These are phyloP conservation scores for Phlyctochytrium arcticum DNA, from an alignment of 192 early-diverging fungal species.

Conservation along the genomic window DNA sequence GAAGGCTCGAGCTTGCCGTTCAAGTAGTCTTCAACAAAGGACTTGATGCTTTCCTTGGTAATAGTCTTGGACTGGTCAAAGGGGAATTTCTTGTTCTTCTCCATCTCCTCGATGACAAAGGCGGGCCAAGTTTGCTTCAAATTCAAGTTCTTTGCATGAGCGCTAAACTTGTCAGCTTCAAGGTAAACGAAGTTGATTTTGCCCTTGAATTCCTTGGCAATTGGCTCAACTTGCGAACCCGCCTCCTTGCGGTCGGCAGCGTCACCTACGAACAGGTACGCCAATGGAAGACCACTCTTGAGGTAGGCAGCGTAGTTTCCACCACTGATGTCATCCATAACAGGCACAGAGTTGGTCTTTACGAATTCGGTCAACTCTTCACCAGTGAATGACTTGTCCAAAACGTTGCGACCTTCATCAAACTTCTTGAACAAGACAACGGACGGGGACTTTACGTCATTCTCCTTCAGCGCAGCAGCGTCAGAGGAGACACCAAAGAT, in stretches of 20 bases:
- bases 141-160: conserved; percentile 83
- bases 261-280: conserved; percentile 77
- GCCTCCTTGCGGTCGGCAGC: conserved; percentile 56
- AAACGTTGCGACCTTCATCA: conserved; percentile 79
- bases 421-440: conserved; percentile 88
- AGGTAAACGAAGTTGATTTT: conserved; percentile 89
- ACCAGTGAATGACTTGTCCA: conserved; percentile 51
- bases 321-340: conserved; percentile 86
- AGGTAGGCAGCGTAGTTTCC: conserved; percentile 88
- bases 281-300: conserved; percentile 82
- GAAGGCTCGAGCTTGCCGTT: conserved; percentile 67
- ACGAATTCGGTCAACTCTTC: conserved; percentile 68
- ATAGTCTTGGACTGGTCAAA: conserved; percentile 70
- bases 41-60: conserved; percentile 48
- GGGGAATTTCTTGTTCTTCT: conserved; percentile 77
- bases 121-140: conserved; percentile 92
- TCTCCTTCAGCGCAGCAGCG: conserved; percentile 48
- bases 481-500: conserved; percentile 78
- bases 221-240: conserved; percentile 56
- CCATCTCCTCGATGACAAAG: conserved; percentile 80
- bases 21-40: conserved; percentile 64
- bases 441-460: conserved; percentile 51
- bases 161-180: conserved; percentile 79
- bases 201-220: conserved; percentile 85
- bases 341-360: conserved; percentile 73